These are phyloP conservation scores for Rosa hybrid DNA, from an alignment of 331 rosid genomes.

Conservation along the genomic window DNA sequence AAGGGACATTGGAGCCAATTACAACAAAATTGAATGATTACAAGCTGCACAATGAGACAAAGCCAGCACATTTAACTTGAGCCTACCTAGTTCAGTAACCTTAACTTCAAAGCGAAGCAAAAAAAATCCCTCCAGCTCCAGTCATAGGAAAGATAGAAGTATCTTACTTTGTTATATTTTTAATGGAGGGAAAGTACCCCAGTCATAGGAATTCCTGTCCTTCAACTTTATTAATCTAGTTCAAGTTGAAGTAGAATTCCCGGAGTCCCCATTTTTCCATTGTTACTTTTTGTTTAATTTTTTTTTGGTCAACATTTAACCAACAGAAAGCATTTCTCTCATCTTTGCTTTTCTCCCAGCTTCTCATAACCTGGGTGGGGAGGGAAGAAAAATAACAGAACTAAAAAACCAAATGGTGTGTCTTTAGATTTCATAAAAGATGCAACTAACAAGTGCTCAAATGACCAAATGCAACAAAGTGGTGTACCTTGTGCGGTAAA, in stretches of 20 bases:
- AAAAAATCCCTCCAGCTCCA: not conserved
- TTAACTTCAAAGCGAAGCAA: not conserved
- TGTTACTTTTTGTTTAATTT: not conserved
- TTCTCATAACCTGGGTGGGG: not conserved
- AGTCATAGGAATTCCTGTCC: not conserved
- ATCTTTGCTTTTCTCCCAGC: not conserved
- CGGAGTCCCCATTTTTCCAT: not conserved
- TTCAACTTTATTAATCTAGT: not conserved
- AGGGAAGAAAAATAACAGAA: not conserved
- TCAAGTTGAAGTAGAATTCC: not conserved
- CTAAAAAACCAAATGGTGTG: not conserved
- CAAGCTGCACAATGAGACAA: not conserved
- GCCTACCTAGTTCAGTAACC: conserved; percentile 1
- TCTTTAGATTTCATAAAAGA: not conserved
- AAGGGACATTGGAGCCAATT: not conserved
- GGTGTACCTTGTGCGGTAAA: conserved; percentile 71
- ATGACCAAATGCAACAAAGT: not conserved
- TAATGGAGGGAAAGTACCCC: not conserved
- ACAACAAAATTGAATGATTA: not conserved
- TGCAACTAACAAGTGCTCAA: not conserved
- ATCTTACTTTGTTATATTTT: not conserved
- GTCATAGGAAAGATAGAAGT: not conserved
- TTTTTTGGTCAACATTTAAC: not conserved
- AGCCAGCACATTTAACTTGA: not conserved
- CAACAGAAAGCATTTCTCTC: not conserved